A percentile compares a stretch with the other conserved stretches of the same genome.
phyloP scores from a whole-genome alignment of 75 land plant species.

The Picea glauca region DNA sequence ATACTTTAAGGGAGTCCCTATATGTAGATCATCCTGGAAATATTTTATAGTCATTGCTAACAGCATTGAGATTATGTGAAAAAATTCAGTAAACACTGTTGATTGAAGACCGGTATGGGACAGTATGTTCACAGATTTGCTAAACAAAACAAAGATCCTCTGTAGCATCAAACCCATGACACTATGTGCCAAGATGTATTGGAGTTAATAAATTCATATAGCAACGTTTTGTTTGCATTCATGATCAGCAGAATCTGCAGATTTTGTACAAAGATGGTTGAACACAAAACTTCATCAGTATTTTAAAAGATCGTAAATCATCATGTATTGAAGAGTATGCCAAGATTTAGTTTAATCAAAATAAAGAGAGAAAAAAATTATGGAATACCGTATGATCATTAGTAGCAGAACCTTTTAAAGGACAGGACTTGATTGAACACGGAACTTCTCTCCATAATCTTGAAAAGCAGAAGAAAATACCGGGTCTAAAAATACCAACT shows the following conservation, averaged over 20 bases:
- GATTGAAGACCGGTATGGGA: neutral
- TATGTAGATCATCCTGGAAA: too few species aligned
- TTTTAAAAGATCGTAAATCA: neutral
- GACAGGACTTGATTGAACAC: neutral
- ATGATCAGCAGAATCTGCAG: neutral
- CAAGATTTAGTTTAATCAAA: neutral
- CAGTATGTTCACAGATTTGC: neutral
- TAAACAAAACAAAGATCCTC: neutral
- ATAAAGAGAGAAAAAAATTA: too few species aligned
- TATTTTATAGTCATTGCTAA: too few species aligned
- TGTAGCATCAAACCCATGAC: neutral
- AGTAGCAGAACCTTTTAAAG: neutral
- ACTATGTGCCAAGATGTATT: neutral
- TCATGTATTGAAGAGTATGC: neutral
- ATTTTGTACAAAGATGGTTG: neutral
- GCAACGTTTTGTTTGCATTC: neutral
- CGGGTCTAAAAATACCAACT: neutral
- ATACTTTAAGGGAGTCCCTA: too few species aligned
- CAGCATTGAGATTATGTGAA: neutral
- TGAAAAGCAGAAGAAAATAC: neutral
- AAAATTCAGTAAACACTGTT: neutral
- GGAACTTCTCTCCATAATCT: neutral
- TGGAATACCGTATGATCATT: neutral
- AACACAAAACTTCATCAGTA: neutral
- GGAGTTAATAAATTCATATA: neutral